Conservation (phyloP, 1,139 yeast species). For the Pichia sp. region DNA sequence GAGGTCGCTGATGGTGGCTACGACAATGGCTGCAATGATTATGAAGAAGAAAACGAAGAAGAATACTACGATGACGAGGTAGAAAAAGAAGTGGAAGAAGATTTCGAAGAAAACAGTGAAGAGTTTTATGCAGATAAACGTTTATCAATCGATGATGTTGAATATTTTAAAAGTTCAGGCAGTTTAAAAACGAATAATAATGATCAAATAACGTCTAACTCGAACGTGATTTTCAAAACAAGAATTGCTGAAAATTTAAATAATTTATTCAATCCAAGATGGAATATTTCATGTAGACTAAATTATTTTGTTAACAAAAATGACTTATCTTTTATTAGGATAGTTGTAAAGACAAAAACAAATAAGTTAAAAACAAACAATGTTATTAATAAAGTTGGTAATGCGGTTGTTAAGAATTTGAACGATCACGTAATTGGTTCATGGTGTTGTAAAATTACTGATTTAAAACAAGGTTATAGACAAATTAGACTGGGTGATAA, state of each 20-base stretch:
- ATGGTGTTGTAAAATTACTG: conserved; percentile 46
- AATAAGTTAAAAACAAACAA: conserved; percentile 23
- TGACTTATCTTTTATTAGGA: conserved; percentile 46
- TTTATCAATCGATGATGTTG: not conserved
- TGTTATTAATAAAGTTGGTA: conserved; percentile 45
- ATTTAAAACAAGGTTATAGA: conserved; percentile 69
- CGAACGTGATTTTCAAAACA: conserved; percentile 31
- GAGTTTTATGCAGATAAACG: not conserved
- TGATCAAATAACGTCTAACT: conserved; percentile 2
- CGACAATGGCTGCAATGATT: not conserved
- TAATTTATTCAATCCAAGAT: conserved; percentile 83
- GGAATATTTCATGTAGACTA: conserved; percentile 56
- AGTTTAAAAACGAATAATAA: conserved; percentile 1
- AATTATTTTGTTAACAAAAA: conserved; percentile 34
- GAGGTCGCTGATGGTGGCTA: not conserved
- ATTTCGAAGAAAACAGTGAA: not conserved
- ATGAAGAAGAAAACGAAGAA: not conserved
- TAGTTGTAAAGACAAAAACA: conserved; percentile 38
- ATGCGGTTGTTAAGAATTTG: conserved; percentile 22
- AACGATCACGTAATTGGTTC: conserved; percentile 48
- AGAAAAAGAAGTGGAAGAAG: not conserved
- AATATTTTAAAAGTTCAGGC: not conserved
- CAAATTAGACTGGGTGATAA: conserved; percentile 69
- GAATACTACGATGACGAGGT: not conserved
- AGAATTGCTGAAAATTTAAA: conserved; percentile 31